Percentiles rank a stretch among this genome's conserved stretches.
Evolutionary conservation across 192 early-diverging fungal species (phyloP).

Genomic region (Backusella psychrophila): DNA sequence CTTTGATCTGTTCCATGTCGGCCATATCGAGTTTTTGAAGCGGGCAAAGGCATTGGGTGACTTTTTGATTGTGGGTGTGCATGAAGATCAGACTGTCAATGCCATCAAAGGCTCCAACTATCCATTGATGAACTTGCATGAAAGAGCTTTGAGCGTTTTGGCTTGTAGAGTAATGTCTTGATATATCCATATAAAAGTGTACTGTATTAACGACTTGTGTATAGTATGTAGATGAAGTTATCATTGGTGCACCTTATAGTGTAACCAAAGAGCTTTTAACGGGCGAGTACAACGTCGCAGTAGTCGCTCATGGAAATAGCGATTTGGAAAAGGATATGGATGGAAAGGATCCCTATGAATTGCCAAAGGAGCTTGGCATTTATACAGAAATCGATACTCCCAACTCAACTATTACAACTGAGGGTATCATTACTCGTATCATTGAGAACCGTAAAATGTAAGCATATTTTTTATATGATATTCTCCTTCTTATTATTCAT

Average conservation of each 20-base stretch:
- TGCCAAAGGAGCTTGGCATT: slow-evolving; percentile 79
- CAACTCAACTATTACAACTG: slow-evolving; percentile 74
- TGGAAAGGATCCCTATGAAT: slow-evolving; percentile 79
- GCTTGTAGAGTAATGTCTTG: slow-evolving; percentile 73
- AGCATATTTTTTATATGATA: slow-evolving; percentile 19
- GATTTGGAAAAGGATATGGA: slow-evolving; percentile 65
- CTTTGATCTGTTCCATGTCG: slow-evolving; percentile 94
- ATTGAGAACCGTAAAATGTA: slow-evolving; percentile 82
- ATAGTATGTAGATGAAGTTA: slow-evolving; percentile 90
- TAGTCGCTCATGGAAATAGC: slow-evolving; percentile 78
- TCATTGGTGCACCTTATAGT: slow-evolving; percentile 89
- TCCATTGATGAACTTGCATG: slow-evolving; percentile 95
- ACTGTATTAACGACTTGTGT: background rate
- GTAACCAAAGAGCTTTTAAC: slow-evolving; percentile 83
- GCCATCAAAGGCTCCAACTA: slow-evolving; percentile 83
- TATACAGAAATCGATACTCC: slow-evolving; percentile 81
- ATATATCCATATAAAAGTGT: background rate
- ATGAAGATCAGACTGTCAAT: slow-evolving; percentile 90
- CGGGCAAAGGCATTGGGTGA: slow-evolving; percentile 82
- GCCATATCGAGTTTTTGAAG: slow-evolving; percentile 91
- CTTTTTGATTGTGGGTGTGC: slow-evolving; percentile 91
- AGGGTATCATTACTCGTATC: slow-evolving; percentile 86
- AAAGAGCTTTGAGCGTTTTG: slow-evolving; percentile 90
- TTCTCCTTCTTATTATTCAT: background rate
- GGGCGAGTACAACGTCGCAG: slow-evolving; percentile 81